A percentile compares a stretch with the other conserved stretches of the same genome.
Evolutionary conservation across 2,329 filamentous ascomycete genomes (phyloP).

Genomic region (Fusarium praegraminearum): DNA sequence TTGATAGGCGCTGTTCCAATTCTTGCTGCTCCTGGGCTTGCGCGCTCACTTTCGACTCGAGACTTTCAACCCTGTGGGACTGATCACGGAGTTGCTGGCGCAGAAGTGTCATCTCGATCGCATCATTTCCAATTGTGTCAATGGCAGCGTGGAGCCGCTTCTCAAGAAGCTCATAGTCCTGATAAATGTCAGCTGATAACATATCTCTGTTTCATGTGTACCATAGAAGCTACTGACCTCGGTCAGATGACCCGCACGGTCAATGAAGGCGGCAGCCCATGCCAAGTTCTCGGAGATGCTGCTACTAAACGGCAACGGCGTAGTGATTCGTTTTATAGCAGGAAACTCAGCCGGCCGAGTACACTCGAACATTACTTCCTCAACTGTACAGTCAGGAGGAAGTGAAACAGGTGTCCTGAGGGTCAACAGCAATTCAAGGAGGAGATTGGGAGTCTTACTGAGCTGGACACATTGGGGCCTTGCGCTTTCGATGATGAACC

Average conservation of each 20-base stretch:
- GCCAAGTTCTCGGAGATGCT: background rate
- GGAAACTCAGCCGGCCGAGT: background rate
- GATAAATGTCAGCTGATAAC: fast-evolving
- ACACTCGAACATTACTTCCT: background rate
- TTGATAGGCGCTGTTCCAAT: background rate
- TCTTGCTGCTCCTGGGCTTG: background rate
- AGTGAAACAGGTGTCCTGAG: background rate
- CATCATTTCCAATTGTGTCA: constrained; percentile 8
- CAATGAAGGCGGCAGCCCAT: constrained; percentile 11
- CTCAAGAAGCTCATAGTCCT: background rate
- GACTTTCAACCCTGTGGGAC: background rate
- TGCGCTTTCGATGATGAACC: background rate
- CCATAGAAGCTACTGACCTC: background rate
- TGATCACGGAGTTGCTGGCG: background rate
- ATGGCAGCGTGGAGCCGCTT: constrained; percentile 3
- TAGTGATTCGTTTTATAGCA: background rate
- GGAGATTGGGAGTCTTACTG: background rate
- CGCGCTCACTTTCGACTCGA: background rate
- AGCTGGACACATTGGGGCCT: background rate
- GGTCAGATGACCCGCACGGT: background rate
- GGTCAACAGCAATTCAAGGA: background rate
- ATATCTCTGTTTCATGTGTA: fast-evolving
- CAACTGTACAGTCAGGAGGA: background rate
- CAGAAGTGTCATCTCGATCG: constrained; percentile 6
- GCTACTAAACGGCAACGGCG: background rate